A percentile compares a stretch with the other conserved stretches of the same genome.
Conservation (phyloP, 2,329 filamentous ascomycete species). For the Cladophialophora carrionii region DNA sequence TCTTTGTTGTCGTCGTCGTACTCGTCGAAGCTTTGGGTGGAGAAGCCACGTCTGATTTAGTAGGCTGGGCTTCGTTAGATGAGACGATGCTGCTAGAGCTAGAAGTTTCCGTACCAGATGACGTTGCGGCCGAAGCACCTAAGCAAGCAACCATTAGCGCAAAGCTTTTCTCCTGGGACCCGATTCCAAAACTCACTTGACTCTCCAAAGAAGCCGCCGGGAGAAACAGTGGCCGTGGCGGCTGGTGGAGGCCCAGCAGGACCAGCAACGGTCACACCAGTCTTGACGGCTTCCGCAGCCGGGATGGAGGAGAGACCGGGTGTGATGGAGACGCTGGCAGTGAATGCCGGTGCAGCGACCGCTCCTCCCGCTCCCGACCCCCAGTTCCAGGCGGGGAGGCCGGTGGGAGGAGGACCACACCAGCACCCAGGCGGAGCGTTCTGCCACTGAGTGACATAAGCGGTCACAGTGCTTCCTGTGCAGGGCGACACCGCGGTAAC, state of each 20-base stretch:
- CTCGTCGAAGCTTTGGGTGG: slow-evolving; percentile 21
- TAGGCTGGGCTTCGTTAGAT: slow-evolving; percentile 31
- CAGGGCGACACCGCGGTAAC: slow-evolving; percentile 33
- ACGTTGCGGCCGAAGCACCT: slow-evolving; percentile 14
- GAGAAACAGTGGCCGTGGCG: slow-evolving; percentile 22
- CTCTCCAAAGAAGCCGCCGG: slow-evolving; percentile 21
- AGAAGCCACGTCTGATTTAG: slow-evolving; percentile 27
- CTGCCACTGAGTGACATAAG: slow-evolving; percentile 30
- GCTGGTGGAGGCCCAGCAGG: slow-evolving; percentile 13
- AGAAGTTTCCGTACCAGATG: slow-evolving; percentile 32
- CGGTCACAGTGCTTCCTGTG: slow-evolving; percentile 28
- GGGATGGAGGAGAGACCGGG: slow-evolving; percentile 36
- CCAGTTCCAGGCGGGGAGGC: slow-evolving; percentile 1
- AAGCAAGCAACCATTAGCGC: neutral
- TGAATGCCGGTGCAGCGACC: slow-evolving; percentile 26
- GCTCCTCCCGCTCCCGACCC: slow-evolving; percentile 3
- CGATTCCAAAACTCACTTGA: slow-evolving; percentile 21
- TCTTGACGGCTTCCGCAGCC: slow-evolving; percentile 32
- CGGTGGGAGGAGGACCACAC: slow-evolving; percentile 22
- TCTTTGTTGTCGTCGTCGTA: slow-evolving; percentile 7
- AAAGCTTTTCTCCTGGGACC: neutral
- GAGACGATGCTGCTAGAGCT: slow-evolving; percentile 28
- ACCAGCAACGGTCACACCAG: slow-evolving; percentile 31
- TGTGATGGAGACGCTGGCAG: slow-evolving; percentile 25
- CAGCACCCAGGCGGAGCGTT: slow-evolving; percentile 33